Evolutionary conservation across 768 basidiomycete species (phyloP), one percentile per base, ranked within the genome.

Genomic region (Calvatia gigantea): DNA sequence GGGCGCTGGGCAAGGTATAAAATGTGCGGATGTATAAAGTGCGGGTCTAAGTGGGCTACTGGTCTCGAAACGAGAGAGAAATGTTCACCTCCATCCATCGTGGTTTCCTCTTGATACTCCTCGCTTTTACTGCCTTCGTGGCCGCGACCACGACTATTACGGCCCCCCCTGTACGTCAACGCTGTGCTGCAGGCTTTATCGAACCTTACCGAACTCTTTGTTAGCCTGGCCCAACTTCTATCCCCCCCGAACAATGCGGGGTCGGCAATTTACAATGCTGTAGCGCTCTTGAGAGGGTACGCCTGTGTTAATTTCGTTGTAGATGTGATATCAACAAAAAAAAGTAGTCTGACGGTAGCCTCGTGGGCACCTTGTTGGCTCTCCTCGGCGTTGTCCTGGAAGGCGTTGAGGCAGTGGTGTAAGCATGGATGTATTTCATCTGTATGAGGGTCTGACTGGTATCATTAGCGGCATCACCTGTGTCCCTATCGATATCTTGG

Each of bases 351-450:
- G 62, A 68, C 38, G 60, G 58, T 17, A 59, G 57, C 29, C 23
- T 61, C 19, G 54, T 67, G 4, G 67, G 67, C 1, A 12, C 27
- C 27, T 49, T 69, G n/a, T 60, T 69, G 17, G 67, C 60, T 17
- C 49, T 64, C 38, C 57, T 67, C 15, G 65, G 68, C 3, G 62
- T 63, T 23, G 61, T 66, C 15, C 54, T 69, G 9, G 56, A 68
- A 45, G 64, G 56, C 15, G 68, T 67, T 23, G 67, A 67, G 41
- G 64, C 59, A 21, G 51, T 70, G 27, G 59, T 69, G 69, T 70
- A 61, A 33, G 67, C 23, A 19, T 31, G 28, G 3, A 8, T 19
- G 12, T 21, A 17, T 2, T 33, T 15, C 25, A 12, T 47, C 21
- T 28, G 32, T 7, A 6, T 25, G 6, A 5, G 19, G 39, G 14